These are phyloP conservation scores for Raffaelea arxii DNA, from an alignment of 2,329 filamentous ascomycete genomes.

Conservation along the genomic window DNA sequence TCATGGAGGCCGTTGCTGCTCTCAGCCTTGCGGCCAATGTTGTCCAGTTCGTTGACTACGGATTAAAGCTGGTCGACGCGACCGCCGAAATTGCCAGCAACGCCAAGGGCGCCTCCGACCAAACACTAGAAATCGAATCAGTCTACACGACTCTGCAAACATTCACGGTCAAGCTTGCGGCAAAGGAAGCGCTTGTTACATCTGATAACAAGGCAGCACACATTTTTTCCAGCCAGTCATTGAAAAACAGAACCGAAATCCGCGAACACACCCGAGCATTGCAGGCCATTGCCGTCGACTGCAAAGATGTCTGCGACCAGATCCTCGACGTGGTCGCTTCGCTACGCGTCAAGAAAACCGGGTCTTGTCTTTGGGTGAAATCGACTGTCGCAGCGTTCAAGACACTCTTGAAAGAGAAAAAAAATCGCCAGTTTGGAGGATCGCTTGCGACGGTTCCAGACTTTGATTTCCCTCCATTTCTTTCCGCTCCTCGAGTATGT, in stretches of 20 bases:
- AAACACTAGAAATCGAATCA: neutral
- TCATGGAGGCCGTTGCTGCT: neutral
- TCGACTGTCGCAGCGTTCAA: neutral
- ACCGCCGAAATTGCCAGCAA: neutral
- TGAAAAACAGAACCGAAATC: no score
- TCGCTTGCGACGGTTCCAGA: neutral
- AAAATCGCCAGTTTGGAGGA: neutral
- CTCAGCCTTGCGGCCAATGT: neutral
- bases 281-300: neutral
- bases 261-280: neutral
- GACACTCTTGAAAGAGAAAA: neutral
- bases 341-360: neutral
- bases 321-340: neutral
- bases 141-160: neutral
- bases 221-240: no score
- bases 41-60: neutral
- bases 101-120: neutral
- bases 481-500: no score
- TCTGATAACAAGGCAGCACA: no score
- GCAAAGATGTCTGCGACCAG: neutral
- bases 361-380: neutral
- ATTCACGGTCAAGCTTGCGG: neutral
- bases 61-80: neutral
- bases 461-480: neutral
- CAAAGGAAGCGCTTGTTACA: no score